Percentiles rank a stretch among this genome's conserved stretches.
phyloP scores from a whole-genome alignment of 75 land plant genomes.

The Chamaecyparis obtusa region DNA sequence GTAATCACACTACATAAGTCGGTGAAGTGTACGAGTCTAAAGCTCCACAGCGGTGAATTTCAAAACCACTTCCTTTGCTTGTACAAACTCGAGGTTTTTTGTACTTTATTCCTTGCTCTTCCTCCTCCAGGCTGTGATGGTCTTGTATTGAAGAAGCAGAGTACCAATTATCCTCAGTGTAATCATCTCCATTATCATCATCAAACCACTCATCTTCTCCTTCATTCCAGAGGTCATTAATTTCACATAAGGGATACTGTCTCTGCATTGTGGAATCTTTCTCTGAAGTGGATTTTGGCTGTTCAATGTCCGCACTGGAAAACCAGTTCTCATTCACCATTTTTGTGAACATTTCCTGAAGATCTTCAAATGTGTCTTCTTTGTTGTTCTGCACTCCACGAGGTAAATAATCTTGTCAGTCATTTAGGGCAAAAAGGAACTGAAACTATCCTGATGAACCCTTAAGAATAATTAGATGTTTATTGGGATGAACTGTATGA shows the following conservation, averaged over 20 bases:
- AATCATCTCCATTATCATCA: not conserved
- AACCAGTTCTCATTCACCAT: constrained; percentile 20
- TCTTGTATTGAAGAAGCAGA: not conserved
- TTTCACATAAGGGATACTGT: not conserved
- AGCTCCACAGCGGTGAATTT: not conserved
- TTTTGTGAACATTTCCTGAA: constrained; percentile 35
- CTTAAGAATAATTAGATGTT: not conserved
- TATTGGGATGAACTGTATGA: too few relatives aligned
- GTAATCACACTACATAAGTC: not conserved
- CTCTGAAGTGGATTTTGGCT: not conserved
- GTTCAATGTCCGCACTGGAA: not conserved
- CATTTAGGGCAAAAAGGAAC: not conserved
- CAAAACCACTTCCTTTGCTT: not conserved
- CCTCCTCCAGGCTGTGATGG: not conserved
- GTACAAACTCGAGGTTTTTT: not conserved
- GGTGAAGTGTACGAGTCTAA: not conserved
- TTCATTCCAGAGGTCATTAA: not conserved
- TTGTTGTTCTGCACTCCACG: constrained; percentile 20
- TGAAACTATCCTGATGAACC: not conserved
- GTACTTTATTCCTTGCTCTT: not conserved
- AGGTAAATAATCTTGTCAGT: not conserved
- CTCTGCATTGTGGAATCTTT: not conserved
- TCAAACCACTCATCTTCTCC: not conserved
- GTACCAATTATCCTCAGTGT: not conserved
- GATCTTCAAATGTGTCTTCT: constrained; percentile 35